phyloP scores from a whole-genome alignment of 768 basidiomycete genomes.

The Mycena indigotica region DNA sequence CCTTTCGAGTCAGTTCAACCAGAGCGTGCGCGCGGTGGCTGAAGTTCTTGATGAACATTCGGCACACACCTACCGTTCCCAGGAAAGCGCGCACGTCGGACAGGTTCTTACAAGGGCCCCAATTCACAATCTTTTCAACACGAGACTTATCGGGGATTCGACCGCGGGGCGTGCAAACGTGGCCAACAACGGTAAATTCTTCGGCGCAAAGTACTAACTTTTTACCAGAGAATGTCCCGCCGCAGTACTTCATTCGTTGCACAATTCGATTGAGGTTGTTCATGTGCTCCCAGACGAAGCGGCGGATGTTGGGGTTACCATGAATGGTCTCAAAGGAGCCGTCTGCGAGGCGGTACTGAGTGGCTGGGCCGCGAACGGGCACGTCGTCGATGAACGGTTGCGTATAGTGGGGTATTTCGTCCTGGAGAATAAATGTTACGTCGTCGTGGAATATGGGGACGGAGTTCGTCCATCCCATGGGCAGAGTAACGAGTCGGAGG shows the following conservation, averaged over 20 bases:
- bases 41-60: constrained; percentile 14
- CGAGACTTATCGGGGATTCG: constrained; percentile 21
- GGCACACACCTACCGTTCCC: not conserved
- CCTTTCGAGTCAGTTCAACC: constrained; percentile 12
- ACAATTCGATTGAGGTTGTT: constrained; percentile 25
- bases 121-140: constrained; percentile 25
- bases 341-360: constrained; percentile 21
- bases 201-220: constrained; percentile 28
- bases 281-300: constrained; percentile 26
- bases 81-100: constrained; percentile 9
- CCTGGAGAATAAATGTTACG: constrained; percentile 27
- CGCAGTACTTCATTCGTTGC: constrained; percentile 24
- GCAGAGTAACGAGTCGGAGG: constrained; percentile 23
- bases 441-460: constrained; percentile 30
- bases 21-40: constrained; percentile 1
- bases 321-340: constrained; percentile 26
- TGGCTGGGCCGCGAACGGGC: constrained; percentile 24
- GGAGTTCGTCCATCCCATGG: constrained; percentile 33
- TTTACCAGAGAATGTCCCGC: constrained; percentile 27
- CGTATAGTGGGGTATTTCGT: constrained; percentile 26
- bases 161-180: constrained; percentile 32
- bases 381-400: constrained; percentile 33
- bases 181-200: constrained; percentile 25
- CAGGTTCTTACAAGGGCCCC: constrained; percentile 8
- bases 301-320: constrained; percentile 25